phyloP scores from a whole-genome alignment of 495 filamentous ascomycete genomes.

The Trichodelitschia bisporula region DNA sequence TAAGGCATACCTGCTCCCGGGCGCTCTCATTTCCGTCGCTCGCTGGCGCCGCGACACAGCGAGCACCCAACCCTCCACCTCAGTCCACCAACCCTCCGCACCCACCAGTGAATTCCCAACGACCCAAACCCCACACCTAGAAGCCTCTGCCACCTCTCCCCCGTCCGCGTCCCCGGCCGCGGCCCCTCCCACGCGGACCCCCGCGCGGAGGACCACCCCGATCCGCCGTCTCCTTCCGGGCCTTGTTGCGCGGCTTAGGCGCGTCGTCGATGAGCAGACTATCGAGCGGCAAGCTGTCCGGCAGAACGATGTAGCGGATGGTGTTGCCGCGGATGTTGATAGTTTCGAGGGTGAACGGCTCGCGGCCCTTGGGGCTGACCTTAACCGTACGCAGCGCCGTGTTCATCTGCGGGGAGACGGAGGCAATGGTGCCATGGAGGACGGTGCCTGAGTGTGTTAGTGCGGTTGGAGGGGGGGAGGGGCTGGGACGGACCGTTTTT shows the following conservation, averaged over 20 bases:
- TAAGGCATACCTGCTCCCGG: too few species aligned
- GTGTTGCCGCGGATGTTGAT: slow-evolving; percentile 90
- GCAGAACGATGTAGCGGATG: slow-evolving; percentile 82
- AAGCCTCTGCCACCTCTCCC: slow-evolving; percentile 21
- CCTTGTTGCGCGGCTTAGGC: slow-evolving; percentile 98
- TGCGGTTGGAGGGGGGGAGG: slow-evolving; percentile 1
- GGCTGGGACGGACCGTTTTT: slow-evolving; percentile 57
- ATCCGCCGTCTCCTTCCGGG: slow-evolving; percentile 65
- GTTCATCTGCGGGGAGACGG: slow-evolving; percentile 94
- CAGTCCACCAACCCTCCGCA: too few species aligned
- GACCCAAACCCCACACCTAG: slow-evolving; percentile 1
- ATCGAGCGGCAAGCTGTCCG: slow-evolving; percentile 82
- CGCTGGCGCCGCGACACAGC: too few species aligned
- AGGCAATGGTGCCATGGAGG: slow-evolving; percentile 83
- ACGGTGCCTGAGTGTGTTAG: slow-evolving; percentile 42
- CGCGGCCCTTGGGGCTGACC: slow-evolving; percentile 72
- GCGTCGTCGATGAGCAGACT: slow-evolving; percentile 87
- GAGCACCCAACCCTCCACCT: too few species aligned
- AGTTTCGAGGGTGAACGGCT: slow-evolving; percentile 68
- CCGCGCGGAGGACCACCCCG: slow-evolving; percentile 21
- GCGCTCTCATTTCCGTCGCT: too few species aligned
- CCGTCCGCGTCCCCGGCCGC: slow-evolving; percentile 22
- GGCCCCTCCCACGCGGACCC: slow-evolving; percentile 29
- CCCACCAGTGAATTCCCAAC: too few species aligned
- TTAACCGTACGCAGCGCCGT: slow-evolving; percentile 80